A percentile compares a stretch with the other conserved stretches of the same genome.
Evolutionary conservation across 768 basidiomycete species (phyloP).

Genomic region (Amyloporia xantha): DNA sequence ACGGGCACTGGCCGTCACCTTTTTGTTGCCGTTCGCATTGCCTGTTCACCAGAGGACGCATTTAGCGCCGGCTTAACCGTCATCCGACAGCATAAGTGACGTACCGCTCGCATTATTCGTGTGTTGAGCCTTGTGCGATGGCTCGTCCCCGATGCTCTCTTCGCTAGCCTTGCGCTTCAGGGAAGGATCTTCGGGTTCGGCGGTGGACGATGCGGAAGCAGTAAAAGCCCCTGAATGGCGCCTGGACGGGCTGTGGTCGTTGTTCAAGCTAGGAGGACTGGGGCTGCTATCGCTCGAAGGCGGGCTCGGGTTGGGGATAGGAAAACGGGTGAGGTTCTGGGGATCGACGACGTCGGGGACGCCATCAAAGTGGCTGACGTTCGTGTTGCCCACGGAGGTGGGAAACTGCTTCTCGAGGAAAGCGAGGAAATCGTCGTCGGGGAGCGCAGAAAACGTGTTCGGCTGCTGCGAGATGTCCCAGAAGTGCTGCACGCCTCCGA

Average conservation of each 20-base stretch:
- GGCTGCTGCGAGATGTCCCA: conserved; percentile 61
- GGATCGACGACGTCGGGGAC: conserved; percentile 47
- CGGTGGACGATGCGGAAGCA: conserved; percentile 16
- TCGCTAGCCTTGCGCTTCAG: conserved; percentile 77
- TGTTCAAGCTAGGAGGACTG: conserved; percentile 53
- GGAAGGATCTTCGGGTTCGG: conserved; percentile 40
- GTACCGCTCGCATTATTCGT: conserved; percentile 39
- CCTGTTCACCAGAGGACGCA: background rate
- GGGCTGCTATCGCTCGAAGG: conserved; percentile 69
- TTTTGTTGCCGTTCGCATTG: conserved; percentile 6
- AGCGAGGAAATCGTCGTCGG: conserved; percentile 73
- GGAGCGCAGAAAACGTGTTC: conserved; percentile 52
- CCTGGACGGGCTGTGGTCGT: conserved; percentile 26
- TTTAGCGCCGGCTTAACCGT: conserved; percentile 7
- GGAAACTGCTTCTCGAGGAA: conserved; percentile 74
- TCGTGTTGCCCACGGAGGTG: conserved; percentile 17
- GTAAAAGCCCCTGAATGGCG: conserved; percentile 25
- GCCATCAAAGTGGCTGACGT: conserved; percentile 16
- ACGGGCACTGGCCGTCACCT: conserved; percentile 10
- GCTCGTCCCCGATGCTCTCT: conserved; percentile 56
- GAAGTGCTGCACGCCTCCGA: conserved; percentile 41
- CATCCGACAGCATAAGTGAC: conserved; percentile 17
- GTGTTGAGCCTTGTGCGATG: conserved; percentile 60
- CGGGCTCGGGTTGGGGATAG: conserved; percentile 49
- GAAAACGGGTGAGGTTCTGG: conserved; percentile 45